Conservation (phyloP, 129 eudicot genomes). For the Gnaphalium uliginosum region DNA sequence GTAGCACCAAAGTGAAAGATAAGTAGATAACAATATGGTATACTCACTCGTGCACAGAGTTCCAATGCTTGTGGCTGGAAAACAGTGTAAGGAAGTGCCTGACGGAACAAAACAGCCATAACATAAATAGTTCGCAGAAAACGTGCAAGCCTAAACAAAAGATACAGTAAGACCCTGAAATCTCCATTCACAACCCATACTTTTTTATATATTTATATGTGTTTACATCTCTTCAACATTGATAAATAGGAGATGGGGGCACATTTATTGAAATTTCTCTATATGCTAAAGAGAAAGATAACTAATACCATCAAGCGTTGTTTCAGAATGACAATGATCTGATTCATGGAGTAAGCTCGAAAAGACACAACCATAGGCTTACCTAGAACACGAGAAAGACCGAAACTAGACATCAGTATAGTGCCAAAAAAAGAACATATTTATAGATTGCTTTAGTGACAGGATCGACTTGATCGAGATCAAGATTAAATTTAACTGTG, state of each 20-base stretch:
- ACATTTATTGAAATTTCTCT: background rate
- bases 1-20: background rate
- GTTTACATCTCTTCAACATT: no score
- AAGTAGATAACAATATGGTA: conserved; percentile 15
- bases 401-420: conserved; percentile 15
- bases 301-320: conserved; percentile 62
- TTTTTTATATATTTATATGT: no score
- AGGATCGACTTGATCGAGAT: no score
- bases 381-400: conserved; percentile 45
- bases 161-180: background rate
- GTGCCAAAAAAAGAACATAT: background rate
- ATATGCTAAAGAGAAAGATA: background rate
- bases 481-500: no score
- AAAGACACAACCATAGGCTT: conserved; percentile 83
- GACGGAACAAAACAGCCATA: conserved; percentile 28
- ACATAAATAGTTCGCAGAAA: conserved; percentile 12
- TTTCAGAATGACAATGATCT: conserved; percentile 72
- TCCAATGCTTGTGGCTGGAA: conserved; percentile 97
- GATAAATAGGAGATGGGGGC: no score
- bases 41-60: conserved; percentile 92
- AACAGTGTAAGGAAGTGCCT: conserved; percentile 72
- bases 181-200: no score
- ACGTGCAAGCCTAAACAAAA: background rate
- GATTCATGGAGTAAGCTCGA: conserved; percentile 90
- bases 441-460: background rate